Conservation (phyloP, 192 early-diverging fungal genomes). For the Mortierella hygrophila region DNA sequence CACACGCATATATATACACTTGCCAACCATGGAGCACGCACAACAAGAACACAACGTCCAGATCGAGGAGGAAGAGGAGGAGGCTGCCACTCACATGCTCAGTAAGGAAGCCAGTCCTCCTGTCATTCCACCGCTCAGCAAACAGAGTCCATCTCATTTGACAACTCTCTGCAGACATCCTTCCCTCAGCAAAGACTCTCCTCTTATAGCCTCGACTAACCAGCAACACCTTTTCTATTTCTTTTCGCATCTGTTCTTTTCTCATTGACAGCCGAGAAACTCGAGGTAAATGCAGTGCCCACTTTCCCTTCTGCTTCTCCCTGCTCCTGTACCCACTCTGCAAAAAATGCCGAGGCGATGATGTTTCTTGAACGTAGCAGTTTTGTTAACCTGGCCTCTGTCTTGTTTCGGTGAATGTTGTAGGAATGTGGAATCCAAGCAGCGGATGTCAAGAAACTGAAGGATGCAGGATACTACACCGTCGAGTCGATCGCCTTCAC, state of each 20-base stretch:
- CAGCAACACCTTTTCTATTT: neutral
- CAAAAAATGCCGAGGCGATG: neutral
- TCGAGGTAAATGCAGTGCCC: constrained; percentile 25
- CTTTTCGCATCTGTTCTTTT: neutral
- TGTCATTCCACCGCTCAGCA: neutral
- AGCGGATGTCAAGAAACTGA: constrained; percentile 87
- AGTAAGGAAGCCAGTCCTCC: constrained; percentile 14
- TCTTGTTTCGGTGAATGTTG: neutral
- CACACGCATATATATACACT: neutral
- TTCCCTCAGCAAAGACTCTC: neutral
- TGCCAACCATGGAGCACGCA: constrained; percentile 25
- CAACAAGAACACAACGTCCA: constrained; percentile 33
- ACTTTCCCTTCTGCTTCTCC: neutral
- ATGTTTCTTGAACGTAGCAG: neutral
- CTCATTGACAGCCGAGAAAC: constrained; percentile 35
- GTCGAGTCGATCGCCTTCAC: constrained; percentile 96
- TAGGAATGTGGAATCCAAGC: constrained; percentile 78
- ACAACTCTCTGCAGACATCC: neutral
- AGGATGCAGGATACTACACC: constrained; percentile 88
- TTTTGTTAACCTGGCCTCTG: neutral
- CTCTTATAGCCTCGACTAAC: neutral
- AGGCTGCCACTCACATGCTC: constrained; percentile 31
- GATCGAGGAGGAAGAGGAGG: constrained; percentile 45
- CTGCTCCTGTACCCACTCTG: neutral
- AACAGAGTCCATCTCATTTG: constrained; percentile 38